These are phyloP conservation scores for Cicer judaicum DNA, from an alignment of 306 rosid genomes.

Conservation along the genomic window DNA sequence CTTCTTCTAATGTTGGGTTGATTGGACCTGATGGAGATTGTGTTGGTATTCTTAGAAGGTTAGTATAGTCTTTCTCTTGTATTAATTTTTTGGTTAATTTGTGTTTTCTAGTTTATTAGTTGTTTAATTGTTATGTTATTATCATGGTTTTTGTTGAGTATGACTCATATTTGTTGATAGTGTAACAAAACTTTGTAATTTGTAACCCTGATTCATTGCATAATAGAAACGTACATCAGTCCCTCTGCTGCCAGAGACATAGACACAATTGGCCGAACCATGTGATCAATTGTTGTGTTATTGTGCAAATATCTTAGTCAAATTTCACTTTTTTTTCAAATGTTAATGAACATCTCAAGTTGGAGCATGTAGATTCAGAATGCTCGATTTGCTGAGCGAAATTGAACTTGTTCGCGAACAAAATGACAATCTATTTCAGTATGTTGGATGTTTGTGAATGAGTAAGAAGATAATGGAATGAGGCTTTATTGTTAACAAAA, in stretches of 20 bases:
- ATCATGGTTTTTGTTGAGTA: background rate
- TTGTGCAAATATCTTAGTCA: background rate
- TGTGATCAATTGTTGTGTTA: too few species aligned
- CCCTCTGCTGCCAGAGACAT: too few species aligned
- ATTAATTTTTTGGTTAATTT: conserved; percentile 8
- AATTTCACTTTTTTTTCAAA: background rate
- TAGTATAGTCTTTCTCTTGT: conserved; percentile 23
- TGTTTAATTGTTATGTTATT: conserved; percentile 10
- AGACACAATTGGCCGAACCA: too few species aligned
- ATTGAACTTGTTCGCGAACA: background rate
- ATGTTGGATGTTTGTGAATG: background rate
- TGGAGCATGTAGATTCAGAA: background rate
- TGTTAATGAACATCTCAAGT: background rate
- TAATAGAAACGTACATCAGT: too few species aligned
- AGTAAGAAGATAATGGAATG: background rate
- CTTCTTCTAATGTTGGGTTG: conserved; percentile 64
- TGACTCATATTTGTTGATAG: too few species aligned
- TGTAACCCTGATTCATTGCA: too few species aligned
- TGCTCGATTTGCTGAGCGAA: background rate
- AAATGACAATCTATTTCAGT: background rate
- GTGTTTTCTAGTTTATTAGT: conserved; percentile 22
- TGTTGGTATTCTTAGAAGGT: conserved; percentile 82
- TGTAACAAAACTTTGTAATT: too few species aligned
- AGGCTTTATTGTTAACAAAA: too few species aligned
- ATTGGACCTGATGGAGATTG: conserved; percentile 74